A percentile compares a stretch with the other conserved stretches of the same genome.
phyloP scores from a whole-genome alignment of 1,139 yeast genomes.

The Suhomyces kunorum region DNA sequence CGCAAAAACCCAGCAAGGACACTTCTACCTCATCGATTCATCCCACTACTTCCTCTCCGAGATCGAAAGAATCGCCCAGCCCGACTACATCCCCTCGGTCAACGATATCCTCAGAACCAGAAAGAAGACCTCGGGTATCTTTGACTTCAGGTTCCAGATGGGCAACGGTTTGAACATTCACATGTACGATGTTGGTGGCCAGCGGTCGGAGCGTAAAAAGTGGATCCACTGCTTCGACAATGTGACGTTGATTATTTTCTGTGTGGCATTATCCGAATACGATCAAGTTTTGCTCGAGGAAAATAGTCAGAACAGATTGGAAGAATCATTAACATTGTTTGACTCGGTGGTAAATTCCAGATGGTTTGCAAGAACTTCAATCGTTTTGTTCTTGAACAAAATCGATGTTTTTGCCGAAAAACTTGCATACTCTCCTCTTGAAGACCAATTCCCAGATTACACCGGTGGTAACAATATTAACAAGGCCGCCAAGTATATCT shows the following conservation, averaged over 20 bases:
- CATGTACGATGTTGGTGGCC: conserved; percentile 94
- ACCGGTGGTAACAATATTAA: conserved; percentile 85
- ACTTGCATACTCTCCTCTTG: conserved; percentile 77
- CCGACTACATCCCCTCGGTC: conserved; percentile 68
- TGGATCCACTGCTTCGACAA: conserved; percentile 97
- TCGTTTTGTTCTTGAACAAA: conserved; percentile 83
- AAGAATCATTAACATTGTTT: conserved; percentile 80
- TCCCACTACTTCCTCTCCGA: conserved; percentile 78
- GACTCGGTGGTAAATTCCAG: conserved; percentile 92
- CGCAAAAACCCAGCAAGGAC: conserved; percentile 62
- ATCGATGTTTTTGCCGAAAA: conserved; percentile 89
- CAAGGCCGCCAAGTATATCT: conserved; percentile 90
- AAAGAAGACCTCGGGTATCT: conserved; percentile 90
- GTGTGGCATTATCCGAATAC: conserved; percentile 88
- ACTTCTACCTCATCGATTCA: conserved; percentile 84
- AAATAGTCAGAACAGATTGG: conserved; percentile 74
- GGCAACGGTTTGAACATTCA: conserved; percentile 72
- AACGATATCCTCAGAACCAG: conserved; percentile 84
- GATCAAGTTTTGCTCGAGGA: conserved; percentile 87
- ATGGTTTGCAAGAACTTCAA: conserved; percentile 87
- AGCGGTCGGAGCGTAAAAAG: conserved; percentile 86
- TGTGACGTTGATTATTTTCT: conserved; percentile 83
- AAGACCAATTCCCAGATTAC: conserved; percentile 84
- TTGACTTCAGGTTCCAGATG: conserved; percentile 77
- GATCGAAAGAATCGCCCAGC: conserved; percentile 59